Conservation (phyloP, 371 early-diverging fungal species). For the Circinella minor region DNA sequence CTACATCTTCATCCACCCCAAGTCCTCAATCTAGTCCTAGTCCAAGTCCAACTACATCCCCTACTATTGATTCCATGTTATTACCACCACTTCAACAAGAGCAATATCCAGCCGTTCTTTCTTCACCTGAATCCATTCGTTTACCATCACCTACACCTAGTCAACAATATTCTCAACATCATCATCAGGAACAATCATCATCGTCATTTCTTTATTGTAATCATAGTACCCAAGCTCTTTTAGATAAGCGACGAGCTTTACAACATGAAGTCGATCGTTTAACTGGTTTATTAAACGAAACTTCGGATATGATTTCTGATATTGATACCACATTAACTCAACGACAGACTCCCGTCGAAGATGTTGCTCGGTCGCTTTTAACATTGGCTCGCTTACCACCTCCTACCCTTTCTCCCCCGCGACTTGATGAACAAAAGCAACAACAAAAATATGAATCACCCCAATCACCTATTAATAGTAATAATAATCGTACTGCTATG, state of each 20-base stretch:
- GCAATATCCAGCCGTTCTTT: conserved; percentile 3
- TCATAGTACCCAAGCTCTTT: conserved; percentile 45
- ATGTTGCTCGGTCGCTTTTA: conserved; percentile 16
- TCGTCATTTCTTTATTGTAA: conserved; percentile 13
- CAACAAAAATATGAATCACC: neutral
- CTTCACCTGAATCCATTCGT: conserved; percentile 3
- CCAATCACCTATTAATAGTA: neutral
- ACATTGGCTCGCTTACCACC: conserved; percentile 16
- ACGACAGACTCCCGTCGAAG: conserved; percentile 14
- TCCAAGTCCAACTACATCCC: conserved; percentile 14
- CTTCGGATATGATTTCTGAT: conserved; percentile 54
- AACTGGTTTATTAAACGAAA: conserved; percentile 52
- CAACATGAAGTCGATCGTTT: conserved; percentile 62
- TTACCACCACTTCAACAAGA: conserved; percentile 14
- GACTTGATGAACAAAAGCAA: neutral
- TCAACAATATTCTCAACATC: neutral
- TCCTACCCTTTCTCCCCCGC: conserved; percentile 1
- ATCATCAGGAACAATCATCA: neutral
- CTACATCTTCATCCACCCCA: neutral
- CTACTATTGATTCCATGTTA: conserved; percentile 6
- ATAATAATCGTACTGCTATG: neutral
- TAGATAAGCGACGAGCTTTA: conserved; percentile 57
- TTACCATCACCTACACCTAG: conserved; percentile 3
- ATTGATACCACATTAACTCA: conserved; percentile 51
- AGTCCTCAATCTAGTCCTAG: neutral